These are phyloP conservation scores for Pleochaeta shiraiana DNA, from an alignment of 2,329 filamentous ascomycete species.

Conservation along the genomic window DNA sequence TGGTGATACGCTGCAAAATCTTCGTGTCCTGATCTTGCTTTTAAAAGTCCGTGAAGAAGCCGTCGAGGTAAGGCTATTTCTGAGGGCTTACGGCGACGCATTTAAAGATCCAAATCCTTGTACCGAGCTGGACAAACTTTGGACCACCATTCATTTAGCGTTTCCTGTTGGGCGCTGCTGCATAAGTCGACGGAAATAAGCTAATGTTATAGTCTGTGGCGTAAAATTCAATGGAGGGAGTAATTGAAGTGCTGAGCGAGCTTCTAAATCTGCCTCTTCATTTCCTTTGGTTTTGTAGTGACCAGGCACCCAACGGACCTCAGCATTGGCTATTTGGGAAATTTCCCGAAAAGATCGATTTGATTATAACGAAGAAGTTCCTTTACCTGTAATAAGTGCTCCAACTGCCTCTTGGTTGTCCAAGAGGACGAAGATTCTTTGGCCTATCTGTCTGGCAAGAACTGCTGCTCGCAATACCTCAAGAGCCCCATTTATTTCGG, in stretches of 20 bases:
- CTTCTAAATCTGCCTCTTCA: not conserved
- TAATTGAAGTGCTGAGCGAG: not conserved
- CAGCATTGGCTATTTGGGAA: not conserved
- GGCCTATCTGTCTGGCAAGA: not conserved
- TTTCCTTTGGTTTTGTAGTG: not conserved
- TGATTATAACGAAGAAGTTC: not conserved
- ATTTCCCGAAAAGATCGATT: not conserved
- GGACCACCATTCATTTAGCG: not conserved
- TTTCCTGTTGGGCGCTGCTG: not conserved
- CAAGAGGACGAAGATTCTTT: conserved; percentile 2
- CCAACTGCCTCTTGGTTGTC: not conserved
- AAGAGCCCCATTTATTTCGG: not conserved
- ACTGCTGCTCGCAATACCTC: not conserved
- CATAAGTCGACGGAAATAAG: too few relatives aligned
- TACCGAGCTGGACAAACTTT: too few relatives aligned
- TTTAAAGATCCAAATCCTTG: too few relatives aligned
- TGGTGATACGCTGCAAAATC: too few relatives aligned
- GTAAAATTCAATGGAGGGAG: not conserved
- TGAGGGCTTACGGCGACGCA: too few relatives aligned
- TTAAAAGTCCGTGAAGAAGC: not conserved
- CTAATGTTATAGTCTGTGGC: not conserved
- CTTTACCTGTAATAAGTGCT: not conserved
- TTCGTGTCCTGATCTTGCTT: not conserved
- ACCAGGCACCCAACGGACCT: not conserved
- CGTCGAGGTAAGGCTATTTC: not conserved